A percentile compares a stretch with the other conserved stretches of the same genome.
These are phyloP conservation scores for Hirsutella thompsonii DNA, from an alignment of 2,329 filamentous ascomycete species.

Conservation along the genomic window DNA sequence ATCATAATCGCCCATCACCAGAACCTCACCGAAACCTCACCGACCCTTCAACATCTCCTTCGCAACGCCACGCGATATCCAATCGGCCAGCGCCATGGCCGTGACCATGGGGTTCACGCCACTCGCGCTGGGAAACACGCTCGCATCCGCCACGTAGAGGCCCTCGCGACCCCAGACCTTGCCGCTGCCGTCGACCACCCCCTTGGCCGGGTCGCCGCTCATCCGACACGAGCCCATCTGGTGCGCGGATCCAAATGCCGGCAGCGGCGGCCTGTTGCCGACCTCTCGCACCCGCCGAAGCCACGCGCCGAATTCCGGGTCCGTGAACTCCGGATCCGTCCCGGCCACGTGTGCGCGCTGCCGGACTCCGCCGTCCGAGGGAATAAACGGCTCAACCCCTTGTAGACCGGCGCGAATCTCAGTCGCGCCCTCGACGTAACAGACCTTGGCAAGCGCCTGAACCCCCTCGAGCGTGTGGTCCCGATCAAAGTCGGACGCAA, in stretches of 20 bases:
- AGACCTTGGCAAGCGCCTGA: slow-evolving; percentile 60
- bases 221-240: slow-evolving; percentile 73
- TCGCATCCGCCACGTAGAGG: slow-evolving; percentile 61
- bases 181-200: slow-evolving; percentile 46
- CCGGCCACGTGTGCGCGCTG: slow-evolving; percentile 9
- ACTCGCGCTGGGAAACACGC: slow-evolving; percentile 62
- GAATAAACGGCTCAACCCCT: slow-evolving; percentile 49
- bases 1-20: neutral
- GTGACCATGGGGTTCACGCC: slow-evolving; percentile 79
- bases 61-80: slow-evolving; percentile 39
- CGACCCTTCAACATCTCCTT: neutral
- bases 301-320: slow-evolving; percentile 50
- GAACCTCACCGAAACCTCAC: neutral
- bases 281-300: slow-evolving; percentile 33
- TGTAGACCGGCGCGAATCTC: slow-evolving; percentile 61
- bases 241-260: slow-evolving; percentile 56
- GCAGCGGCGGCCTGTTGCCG: slow-evolving; percentile 35
- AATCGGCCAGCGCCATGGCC: slow-evolving; percentile 56
- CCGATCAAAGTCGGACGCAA: slow-evolving; percentile 57
- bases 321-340: slow-evolving; percentile 35
- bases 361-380: slow-evolving; percentile 12
- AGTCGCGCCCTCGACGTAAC: slow-evolving; percentile 64
- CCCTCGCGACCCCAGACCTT: slow-evolving; percentile 53
- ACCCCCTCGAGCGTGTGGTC: slow-evolving; percentile 59
- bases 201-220: slow-evolving; percentile 37